A percentile compares a stretch with the other conserved stretches of the same genome.
These are phyloP conservation scores for Oldenlandia corymbosa DNA, from an alignment of 257 asterid species.

Conservation along the genomic window DNA sequence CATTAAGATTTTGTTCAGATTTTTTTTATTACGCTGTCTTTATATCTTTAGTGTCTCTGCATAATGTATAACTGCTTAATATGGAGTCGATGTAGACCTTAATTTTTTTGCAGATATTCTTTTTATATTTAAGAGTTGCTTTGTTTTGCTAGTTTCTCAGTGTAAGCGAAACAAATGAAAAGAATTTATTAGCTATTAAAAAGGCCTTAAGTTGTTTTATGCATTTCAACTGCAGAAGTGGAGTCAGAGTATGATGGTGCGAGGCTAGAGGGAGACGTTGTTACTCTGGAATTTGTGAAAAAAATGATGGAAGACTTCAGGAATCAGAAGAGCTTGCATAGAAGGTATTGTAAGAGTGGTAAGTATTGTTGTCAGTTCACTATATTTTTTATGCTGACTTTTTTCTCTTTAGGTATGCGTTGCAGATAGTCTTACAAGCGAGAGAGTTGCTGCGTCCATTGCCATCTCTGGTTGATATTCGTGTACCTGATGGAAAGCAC, in stretches of 20 bases:
- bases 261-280: conserved; percentile 82
- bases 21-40: neutral
- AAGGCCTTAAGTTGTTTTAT: conserved; percentile 7
- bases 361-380: neutral
- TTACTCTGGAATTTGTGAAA: conserved; percentile 87
- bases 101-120: neutral
- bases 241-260: conserved; percentile 93
- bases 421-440: conserved; percentile 80
- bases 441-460: conserved; percentile 66
- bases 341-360: conserved; percentile 42
- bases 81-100: neutral
- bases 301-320: conserved; percentile 93
- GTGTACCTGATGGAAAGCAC: conserved; percentile 76
- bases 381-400: conserved; percentile 5
- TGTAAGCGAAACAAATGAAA: neutral
- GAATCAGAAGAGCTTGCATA: conserved; percentile 77
- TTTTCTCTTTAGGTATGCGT: conserved; percentile 60
- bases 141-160: neutral
- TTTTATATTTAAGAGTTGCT: neutral
- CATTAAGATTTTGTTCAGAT: neutral
- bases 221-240: conserved; percentile 59
- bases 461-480: conserved; percentile 95
- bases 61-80: neutral
- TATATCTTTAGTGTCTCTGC: neutral
- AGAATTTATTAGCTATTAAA: neutral